Evolutionary conservation across 164 flowering plant genomes (phyloP).

Genomic region (Liquidambar formosana): DNA sequence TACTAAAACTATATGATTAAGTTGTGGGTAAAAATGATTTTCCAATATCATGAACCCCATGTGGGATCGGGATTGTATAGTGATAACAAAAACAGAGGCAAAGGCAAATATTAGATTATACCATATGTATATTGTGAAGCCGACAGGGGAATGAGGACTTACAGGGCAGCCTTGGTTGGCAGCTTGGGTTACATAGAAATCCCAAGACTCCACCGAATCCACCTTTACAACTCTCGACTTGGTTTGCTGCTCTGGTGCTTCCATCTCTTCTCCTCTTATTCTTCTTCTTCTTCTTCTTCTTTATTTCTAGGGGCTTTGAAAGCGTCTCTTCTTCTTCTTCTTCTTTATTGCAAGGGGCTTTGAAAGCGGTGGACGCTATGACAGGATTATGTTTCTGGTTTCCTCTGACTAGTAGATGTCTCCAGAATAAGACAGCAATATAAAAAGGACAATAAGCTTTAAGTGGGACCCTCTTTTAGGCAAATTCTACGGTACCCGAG

Average conservation of each 20-base stretch:
- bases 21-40: too few relatives aligned
- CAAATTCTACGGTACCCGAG: too few relatives aligned
- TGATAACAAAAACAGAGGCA: neutral
- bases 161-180: slow-evolving; percentile 52
- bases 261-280: slow-evolving; percentile 31
- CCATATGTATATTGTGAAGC: neutral
- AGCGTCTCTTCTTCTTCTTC: neutral
- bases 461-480: too few relatives aligned
- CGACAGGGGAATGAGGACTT: slow-evolving; percentile 13
- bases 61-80: neutral
- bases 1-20: too few relatives aligned
- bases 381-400: too few relatives aligned
- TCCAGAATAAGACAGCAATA: too few relatives aligned
- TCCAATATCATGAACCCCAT: neutral
- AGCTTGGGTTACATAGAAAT: slow-evolving; percentile 38
- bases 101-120: neutral
- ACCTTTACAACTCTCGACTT: slow-evolving; percentile 54
- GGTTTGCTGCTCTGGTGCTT: slow-evolving; percentile 29
- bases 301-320: neutral
- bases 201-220: slow-evolving; percentile 63
- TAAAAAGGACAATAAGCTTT: too few relatives aligned
- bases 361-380: too few relatives aligned
- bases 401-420: too few relatives aligned
- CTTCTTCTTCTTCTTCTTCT: slow-evolving; percentile 1
- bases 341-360: neutral